Evolutionary conservation across 192 early-diverging fungal species (phyloP), one percentile per base, ranked within the genome.

Genomic region (Coemansia sp.): DNA sequence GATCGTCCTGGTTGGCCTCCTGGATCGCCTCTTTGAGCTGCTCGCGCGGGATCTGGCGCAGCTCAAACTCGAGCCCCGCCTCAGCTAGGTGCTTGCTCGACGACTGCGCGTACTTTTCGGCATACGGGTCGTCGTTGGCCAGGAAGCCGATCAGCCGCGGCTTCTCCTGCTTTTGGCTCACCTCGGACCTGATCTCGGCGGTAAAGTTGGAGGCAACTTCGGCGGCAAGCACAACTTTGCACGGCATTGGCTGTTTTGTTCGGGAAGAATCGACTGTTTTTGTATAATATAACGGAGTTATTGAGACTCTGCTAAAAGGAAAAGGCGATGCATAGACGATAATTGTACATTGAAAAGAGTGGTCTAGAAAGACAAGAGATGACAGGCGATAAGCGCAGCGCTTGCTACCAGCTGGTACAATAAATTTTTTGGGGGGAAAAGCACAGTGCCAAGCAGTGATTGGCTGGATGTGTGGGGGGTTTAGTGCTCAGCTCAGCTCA

Each of bases 51-150:
- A 90, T 87, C 65, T 90, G 84, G 24, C 94, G 85, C 29, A 98
- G 86, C 71, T 98, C 92, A 82, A 97, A 99, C 44, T 80, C 82
- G 6, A 98, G 84, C 16, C 97, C 97, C 9, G 88, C 88, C 52
- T 94, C 95, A 19, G 81, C 85, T 60, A 95, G 94, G 18, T 94
- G 90, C 76, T 94, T 97, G 61, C 84, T 89, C 12, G 95, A 97
- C 89, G 94, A 96, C 60, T 96, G 88, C 25, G 97, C 93, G 81
- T 97, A 99, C 70, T 92, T 99, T 24, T 70, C 80, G 10, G 91
- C 90, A 25, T 95, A 90, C 30, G 91, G 91, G 49, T 99, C 97
- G 21, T 91, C 87, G 73, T 99, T 99, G 52, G 95, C 93, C 6
- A 99, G 85, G 72, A 99, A 98, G 2, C 91, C 94, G 5, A 97